Percentiles rank a stretch among this genome's conserved stretches.
These are phyloP conservation scores for Drechslera avenae DNA, from an alignment of 2,329 filamentous ascomycete species.

Conservation along the genomic window DNA sequence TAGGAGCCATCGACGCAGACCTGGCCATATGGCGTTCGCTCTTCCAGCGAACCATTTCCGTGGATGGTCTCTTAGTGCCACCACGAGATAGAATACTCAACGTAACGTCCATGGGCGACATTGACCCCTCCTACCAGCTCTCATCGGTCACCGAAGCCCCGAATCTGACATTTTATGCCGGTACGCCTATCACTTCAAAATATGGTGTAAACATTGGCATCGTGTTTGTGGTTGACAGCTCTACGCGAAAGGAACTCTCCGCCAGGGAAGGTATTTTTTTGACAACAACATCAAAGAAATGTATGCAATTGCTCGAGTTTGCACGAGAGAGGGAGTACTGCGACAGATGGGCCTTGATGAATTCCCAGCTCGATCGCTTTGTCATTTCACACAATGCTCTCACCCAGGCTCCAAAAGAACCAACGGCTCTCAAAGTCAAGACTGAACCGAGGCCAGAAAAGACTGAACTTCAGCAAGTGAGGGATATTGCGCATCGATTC, in stretches of 20 bases:
- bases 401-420: no score
- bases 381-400: background rate
- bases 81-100: background rate
- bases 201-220: background rate
- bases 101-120: background rate
- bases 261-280: background rate
- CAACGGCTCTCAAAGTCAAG: no score
- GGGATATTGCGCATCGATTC: no score
- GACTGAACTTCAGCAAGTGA: no score
- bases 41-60: slow-evolving; percentile 2
- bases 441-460: no score
- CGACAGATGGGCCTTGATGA: background rate
- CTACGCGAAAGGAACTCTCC: background rate
- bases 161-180: background rate
- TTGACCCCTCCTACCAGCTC: background rate
- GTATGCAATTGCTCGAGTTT: background rate
- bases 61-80: background rate
- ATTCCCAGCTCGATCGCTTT: background rate
- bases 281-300: background rate
- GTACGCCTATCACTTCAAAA: background rate
- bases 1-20: background rate
- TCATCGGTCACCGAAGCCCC: background rate
- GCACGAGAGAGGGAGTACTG: background rate
- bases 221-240: background rate
- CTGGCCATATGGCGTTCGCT: background rate